Conservation (phyloP, 495 filamentous ascomycete genomes). For the Penicillium herquei region DNA sequence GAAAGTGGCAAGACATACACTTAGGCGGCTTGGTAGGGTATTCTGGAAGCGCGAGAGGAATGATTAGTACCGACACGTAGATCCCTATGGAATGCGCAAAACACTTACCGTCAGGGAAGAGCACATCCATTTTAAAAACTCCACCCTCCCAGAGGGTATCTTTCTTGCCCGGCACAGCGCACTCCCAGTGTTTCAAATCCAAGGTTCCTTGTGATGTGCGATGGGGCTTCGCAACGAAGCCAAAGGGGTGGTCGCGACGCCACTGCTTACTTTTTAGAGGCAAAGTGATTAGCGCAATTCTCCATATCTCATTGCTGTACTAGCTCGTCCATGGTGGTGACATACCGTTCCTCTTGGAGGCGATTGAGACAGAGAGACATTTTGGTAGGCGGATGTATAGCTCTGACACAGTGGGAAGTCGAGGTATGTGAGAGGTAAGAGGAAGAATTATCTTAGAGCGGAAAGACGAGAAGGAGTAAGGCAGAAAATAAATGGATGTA, state of each 20-base stretch:
- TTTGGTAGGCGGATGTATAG: conserved; percentile 1
- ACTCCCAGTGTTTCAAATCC: conserved; percentile 95
- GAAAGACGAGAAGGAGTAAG: not conserved
- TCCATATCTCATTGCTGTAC: not conserved
- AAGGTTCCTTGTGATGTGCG: conserved; percentile 77
- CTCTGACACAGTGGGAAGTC: not conserved
- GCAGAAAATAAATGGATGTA: not conserved
- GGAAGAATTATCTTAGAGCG: not conserved
- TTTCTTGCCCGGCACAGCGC: conserved; percentile 91
- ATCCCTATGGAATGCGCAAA: conserved; percentile 13
- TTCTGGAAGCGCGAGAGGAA: conserved; percentile 53
- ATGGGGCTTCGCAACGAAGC: conserved; percentile 89
- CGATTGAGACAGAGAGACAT: conserved; percentile 92
- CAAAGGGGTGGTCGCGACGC: conserved; percentile 95
- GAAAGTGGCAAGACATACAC: conserved; percentile 57
- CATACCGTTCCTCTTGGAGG: conserved; percentile 86
- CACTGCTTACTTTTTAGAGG: conserved; percentile 75
- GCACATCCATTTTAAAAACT: conserved; percentile 87
- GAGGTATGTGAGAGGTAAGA: not conserved
- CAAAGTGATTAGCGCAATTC: conserved; percentile 15
- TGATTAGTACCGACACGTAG: conserved; percentile 11
- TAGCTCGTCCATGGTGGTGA: conserved; percentile 1
- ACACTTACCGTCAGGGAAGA: conserved; percentile 87
- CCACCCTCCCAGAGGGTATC: conserved; percentile 97
- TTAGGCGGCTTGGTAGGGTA: conserved; percentile 99